A percentile compares a stretch with the other conserved stretches of the same genome.
Conservation (phyloP, 768 basidiomycete species). For the Podaxis rugospora region DNA sequence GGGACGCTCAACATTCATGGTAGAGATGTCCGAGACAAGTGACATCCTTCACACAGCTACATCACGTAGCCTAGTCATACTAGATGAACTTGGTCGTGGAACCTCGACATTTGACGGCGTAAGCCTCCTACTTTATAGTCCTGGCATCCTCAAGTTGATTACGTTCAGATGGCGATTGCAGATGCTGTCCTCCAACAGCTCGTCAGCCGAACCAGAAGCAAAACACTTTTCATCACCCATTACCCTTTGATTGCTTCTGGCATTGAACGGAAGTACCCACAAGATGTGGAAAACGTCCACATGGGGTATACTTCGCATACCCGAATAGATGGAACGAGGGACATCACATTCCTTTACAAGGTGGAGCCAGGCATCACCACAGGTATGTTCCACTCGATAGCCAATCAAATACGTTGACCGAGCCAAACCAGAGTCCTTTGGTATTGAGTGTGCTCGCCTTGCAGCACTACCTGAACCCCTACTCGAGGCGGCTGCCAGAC, state of each 20-base stretch:
- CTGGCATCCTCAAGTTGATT: background rate
- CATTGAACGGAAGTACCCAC: slow-evolving; percentile 54
- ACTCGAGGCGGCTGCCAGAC: slow-evolving; percentile 52
- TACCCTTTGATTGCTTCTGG: slow-evolving; percentile 82
- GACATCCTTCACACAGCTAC: slow-evolving; percentile 83
- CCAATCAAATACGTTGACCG: background rate
- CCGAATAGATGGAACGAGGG: slow-evolving; percentile 66
- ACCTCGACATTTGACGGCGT: slow-evolving; percentile 92
- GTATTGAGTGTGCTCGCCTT: slow-evolving; percentile 87
- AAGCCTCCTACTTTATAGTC: slow-evolving; percentile 16
- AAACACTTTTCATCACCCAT: slow-evolving; percentile 92
- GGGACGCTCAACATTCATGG: slow-evolving; percentile 95
- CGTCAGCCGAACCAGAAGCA: slow-evolving; percentile 51
- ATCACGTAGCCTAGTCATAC: slow-evolving; percentile 73
- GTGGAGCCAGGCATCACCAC: slow-evolving; percentile 68
- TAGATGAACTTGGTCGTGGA: slow-evolving; percentile 88
- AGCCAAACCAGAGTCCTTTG: slow-evolving; percentile 62
- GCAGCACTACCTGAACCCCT: slow-evolving; percentile 77
- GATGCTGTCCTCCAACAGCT: slow-evolving; percentile 75
- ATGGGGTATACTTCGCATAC: slow-evolving; percentile 78
- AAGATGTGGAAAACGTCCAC: slow-evolving; percentile 70
- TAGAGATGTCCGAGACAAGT: slow-evolving; percentile 91
- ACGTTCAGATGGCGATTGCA: slow-evolving; percentile 77
- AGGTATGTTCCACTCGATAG: slow-evolving; percentile 24
- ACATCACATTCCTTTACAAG: slow-evolving; percentile 85